phyloP scores from a whole-genome alignment of 306 rosid genomes.

The Inga oerstediana region DNA sequence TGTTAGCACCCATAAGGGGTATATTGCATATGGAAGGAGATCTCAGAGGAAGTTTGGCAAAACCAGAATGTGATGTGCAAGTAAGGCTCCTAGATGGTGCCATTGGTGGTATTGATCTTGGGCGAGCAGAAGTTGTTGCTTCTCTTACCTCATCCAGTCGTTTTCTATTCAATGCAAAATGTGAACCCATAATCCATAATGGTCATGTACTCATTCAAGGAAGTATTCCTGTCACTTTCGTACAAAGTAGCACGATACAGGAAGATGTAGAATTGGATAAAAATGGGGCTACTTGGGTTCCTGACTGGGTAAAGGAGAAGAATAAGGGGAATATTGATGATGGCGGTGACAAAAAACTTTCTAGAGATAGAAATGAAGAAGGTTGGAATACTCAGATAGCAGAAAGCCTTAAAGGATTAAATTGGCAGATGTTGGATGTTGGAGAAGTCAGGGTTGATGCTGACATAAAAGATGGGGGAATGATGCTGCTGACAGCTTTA shows the following conservation, averaged over 20 bases:
- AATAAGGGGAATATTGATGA: constrained; percentile 59
- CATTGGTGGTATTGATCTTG: constrained; percentile 89
- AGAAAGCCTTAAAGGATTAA: constrained; percentile 91
- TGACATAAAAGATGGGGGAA: constrained; percentile 97
- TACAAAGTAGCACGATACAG: constrained; percentile 59
- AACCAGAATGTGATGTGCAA: constrained; percentile 98
- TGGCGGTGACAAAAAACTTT: constrained; percentile 60
- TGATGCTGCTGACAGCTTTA: constrained; percentile 86
- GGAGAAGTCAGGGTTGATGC: constrained; percentile 97
- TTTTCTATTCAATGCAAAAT: constrained; percentile 87
- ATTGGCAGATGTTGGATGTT: constrained; percentile 87
- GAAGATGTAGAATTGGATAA: constrained; percentile 71
- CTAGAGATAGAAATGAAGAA: constrained; percentile 90
- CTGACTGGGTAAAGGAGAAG: constrained; percentile 89
- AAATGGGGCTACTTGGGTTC: constrained; percentile 67
- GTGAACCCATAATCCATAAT: constrained; percentile 79
- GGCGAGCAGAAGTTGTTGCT: constrained; percentile 92
- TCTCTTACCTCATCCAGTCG: constrained; percentile 89
- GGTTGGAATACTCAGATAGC: constrained; percentile 85
- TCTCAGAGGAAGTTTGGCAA: constrained; percentile 88
- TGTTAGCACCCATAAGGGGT: constrained; percentile 85
- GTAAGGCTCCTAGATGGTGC: constrained; percentile 97
- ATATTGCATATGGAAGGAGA: constrained; percentile 98
- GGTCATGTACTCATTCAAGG: constrained; percentile 96
- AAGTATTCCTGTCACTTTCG: constrained; percentile 81